Evolutionary conservation across 805 yeast species (phyloP).

Genomic region (Suhomyces sp.): DNA sequence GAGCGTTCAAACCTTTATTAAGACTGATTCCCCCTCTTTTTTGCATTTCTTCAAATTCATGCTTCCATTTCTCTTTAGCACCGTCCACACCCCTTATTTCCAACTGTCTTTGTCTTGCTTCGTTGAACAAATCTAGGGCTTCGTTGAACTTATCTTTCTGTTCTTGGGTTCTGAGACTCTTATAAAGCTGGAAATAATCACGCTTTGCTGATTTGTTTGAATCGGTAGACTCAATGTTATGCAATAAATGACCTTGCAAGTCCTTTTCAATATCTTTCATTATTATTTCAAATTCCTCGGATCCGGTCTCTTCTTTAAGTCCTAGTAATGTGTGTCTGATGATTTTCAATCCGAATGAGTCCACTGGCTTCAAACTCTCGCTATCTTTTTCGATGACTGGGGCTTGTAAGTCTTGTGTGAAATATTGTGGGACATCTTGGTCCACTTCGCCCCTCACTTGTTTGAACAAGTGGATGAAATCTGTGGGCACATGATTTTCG

Average conservation of each 20-base stretch:
- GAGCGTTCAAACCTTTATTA: conserved; percentile 64
- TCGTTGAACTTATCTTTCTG: conserved; percentile 55
- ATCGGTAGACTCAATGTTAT: conserved; percentile 9
- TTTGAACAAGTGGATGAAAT: conserved; percentile 29
- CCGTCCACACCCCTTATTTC: conserved; percentile 82
- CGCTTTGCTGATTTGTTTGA: conserved; percentile 37
- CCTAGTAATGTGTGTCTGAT: conserved; percentile 70
- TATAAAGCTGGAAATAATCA: conserved; percentile 69
- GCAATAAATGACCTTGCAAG: conserved; percentile 24
- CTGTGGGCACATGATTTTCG: conserved; percentile 34
- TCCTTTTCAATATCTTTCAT: conserved; percentile 30
- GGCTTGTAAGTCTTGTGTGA: conserved; percentile 28
- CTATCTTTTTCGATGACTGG: conserved; percentile 54
- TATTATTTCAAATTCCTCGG: conserved; percentile 23
- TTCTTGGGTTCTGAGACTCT: conserved; percentile 45
- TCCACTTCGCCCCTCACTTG: conserved; percentile 20
- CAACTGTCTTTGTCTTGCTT: conserved; percentile 69
- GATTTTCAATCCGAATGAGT: conserved; percentile 73
- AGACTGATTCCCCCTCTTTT: conserved; percentile 57
- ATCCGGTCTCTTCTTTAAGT: conserved; percentile 26
- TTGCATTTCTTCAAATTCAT: conserved; percentile 66
- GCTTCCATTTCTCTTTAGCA: conserved; percentile 86
- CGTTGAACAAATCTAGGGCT: conserved; percentile 67
- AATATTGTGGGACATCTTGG: conserved; percentile 23
- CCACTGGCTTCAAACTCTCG: conserved; percentile 61